Conservation (phyloP, 106 monocot genomes). For the Agapanthus africanus region DNA sequence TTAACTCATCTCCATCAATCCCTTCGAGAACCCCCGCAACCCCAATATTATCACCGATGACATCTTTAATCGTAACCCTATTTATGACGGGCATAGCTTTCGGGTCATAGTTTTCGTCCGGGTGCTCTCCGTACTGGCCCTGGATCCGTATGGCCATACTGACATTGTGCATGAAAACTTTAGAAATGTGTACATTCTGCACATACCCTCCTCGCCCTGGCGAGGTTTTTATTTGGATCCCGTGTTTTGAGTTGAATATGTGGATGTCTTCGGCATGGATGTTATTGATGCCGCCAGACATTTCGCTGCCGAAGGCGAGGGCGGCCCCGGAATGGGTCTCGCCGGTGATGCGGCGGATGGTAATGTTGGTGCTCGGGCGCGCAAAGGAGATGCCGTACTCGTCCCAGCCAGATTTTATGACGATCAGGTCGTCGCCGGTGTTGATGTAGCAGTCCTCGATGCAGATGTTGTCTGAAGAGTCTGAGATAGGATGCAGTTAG, state of each 20-base stretch:
- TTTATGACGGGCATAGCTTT: slow-evolving; percentile 41
- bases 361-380: slow-evolving; percentile 42
- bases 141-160: slow-evolving; percentile 43
- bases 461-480: slow-evolving; percentile 60
- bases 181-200: slow-evolving; percentile 32
- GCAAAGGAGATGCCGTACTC: slow-evolving; percentile 62
- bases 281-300: slow-evolving; percentile 45
- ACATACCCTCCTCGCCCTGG: slow-evolving; percentile 56
- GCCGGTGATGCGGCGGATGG: slow-evolving; percentile 38
- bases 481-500: no score
- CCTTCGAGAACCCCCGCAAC: slow-evolving; percentile 44
- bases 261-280: slow-evolving; percentile 34
- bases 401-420: slow-evolving; percentile 72
- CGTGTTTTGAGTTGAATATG: slow-evolving; percentile 34
- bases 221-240: slow-evolving; percentile 63
- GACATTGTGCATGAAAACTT: slow-evolving; percentile 40
- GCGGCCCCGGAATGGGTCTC: slow-evolving; percentile 41
- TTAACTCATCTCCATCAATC: slow-evolving; percentile 41
- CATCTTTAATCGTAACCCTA: slow-evolving; percentile 40
- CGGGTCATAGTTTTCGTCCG: slow-evolving; percentile 39
- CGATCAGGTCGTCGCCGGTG: slow-evolving; percentile 54
- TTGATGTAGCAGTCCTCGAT: slow-evolving; percentile 65
- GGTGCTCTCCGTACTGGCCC: slow-evolving; percentile 64
- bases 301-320: slow-evolving; percentile 54
- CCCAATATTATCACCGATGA: slow-evolving; percentile 42